phyloP scores from a whole-genome alignment of 2,329 filamentous ascomycete species.

The Chaetomium strumarium region DNA sequence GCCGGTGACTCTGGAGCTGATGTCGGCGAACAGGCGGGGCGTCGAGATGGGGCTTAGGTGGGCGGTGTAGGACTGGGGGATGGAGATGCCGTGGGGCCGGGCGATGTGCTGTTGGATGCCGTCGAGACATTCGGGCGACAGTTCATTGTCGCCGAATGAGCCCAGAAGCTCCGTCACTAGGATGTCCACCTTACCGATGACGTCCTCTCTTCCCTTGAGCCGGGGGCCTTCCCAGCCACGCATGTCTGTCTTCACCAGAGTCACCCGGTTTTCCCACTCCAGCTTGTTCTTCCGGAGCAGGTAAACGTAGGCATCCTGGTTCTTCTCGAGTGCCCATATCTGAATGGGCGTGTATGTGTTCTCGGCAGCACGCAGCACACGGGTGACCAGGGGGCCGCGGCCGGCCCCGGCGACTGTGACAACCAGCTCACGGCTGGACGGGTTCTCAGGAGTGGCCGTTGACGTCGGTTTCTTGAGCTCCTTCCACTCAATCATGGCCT shows the following conservation, averaged over 20 bases:
- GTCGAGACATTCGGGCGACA: slow-evolving; percentile 89
- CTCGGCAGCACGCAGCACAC: slow-evolving; percentile 74
- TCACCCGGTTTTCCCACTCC: slow-evolving; percentile 75
- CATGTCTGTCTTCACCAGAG: slow-evolving; percentile 95
- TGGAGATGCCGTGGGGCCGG: slow-evolving; percentile 77
- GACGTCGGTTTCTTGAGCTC: slow-evolving; percentile 67
- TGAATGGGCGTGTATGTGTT: slow-evolving; percentile 71
- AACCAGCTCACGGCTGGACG: slow-evolving; percentile 46
- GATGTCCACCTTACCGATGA: slow-evolving; percentile 71
- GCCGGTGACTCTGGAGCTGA: slow-evolving; percentile 53
- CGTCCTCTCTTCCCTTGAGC: slow-evolving; percentile 36
- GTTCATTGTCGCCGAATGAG: slow-evolving; percentile 94
- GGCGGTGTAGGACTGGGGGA: slow-evolving; percentile 87
- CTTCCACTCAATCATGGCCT: slow-evolving; percentile 76
- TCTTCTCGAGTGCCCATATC: slow-evolving; percentile 94
- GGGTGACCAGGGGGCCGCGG: slow-evolving; percentile 83
- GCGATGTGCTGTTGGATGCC: slow-evolving; percentile 88
- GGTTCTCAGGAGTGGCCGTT: slow-evolving; percentile 38
- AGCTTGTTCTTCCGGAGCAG: slow-evolving; percentile 78
- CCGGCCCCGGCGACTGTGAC: slow-evolving; percentile 92
- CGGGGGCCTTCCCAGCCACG: slow-evolving; percentile 84
- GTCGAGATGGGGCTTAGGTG: slow-evolving; percentile 89
- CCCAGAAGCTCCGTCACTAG: slow-evolving; percentile 89
- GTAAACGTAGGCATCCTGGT: slow-evolving; percentile 93
- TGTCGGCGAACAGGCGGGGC: slow-evolving; percentile 77